Conservation (phyloP, 352 stramenopile genomes). For the Blastocystis hominis region DNA sequence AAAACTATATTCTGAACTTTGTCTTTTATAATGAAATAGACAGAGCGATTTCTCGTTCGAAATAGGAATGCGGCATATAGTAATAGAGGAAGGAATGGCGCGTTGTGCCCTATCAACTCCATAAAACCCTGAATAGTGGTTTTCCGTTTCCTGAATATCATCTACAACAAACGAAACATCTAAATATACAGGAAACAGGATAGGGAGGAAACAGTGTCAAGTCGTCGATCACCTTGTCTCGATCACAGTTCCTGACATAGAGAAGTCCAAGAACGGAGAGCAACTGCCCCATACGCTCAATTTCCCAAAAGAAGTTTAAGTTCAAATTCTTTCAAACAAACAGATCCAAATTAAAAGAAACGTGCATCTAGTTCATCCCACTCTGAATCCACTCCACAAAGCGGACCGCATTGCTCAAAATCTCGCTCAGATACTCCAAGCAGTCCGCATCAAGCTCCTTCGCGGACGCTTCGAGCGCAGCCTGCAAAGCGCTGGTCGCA, state of each 20-base stretch:
- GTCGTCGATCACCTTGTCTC: neutral
- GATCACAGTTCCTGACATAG: slow-evolving; percentile 15
- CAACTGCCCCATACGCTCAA: slow-evolving; percentile 1
- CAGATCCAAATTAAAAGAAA: neutral
- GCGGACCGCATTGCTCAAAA: slow-evolving; percentile 30
- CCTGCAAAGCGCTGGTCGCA: slow-evolving; percentile 33
- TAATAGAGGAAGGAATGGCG: neutral
- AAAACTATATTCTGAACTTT: neutral
- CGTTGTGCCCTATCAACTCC: neutral
- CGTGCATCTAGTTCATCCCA: slow-evolving; percentile 6
- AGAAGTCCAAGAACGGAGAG: slow-evolving; percentile 10
- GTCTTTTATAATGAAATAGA: neutral
- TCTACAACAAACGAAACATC: neutral
- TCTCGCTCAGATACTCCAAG: slow-evolving; percentile 22
- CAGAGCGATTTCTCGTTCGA: neutral
- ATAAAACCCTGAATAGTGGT: neutral
- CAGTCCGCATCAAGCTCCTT: neutral
- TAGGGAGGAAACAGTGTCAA: slow-evolving; percentile 35
- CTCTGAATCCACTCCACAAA: slow-evolving; percentile 43
- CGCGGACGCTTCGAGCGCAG: neutral
- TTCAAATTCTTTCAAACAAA: neutral
- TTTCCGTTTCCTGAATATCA: neutral
- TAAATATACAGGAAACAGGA: slow-evolving; percentile 1
- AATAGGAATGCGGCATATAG: neutral
- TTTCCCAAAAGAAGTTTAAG: neutral